These are phyloP conservation scores for Inosperma sp. DNA, from an alignment of 768 basidiomycete genomes.

Conservation along the genomic window DNA sequence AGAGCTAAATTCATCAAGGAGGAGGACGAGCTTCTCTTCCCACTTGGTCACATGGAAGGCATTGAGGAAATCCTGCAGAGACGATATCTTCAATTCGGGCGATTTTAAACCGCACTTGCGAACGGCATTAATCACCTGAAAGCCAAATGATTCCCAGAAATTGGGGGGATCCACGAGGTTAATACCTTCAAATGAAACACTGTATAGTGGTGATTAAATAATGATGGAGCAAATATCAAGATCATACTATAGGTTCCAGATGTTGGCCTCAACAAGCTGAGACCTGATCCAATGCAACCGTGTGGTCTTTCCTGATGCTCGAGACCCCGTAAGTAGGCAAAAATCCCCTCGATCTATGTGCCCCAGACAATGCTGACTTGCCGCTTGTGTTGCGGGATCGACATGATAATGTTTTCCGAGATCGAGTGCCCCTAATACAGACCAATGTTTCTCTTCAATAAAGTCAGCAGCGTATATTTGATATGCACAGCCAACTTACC, in stretches of 20 bases:
- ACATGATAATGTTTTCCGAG: background rate
- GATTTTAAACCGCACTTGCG: background rate
- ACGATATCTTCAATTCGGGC: background rate
- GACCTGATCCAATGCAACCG: background rate
- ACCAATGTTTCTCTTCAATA: background rate
- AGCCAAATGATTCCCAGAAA: constrained; percentile 1
- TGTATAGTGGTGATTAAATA: background rate
- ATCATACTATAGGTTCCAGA: background rate
- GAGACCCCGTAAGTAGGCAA: background rate
- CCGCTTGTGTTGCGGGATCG: background rate
- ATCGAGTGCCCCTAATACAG: background rate
- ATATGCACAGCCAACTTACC: background rate
- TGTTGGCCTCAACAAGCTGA: background rate
- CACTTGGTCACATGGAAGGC: background rate
- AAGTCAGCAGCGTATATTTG: background rate
- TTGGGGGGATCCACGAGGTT: background rate
- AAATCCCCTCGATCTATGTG: background rate
- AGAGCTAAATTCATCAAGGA: background rate
- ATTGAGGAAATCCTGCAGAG: background rate
- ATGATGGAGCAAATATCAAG: background rate
- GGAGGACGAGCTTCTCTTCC: background rate
- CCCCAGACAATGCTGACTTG: background rate
- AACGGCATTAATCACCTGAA: background rate
- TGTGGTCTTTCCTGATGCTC: constrained; percentile 3
- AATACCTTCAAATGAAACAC: background rate